Percentiles rank a stretch among this genome's conserved stretches.
phyloP scores from a whole-genome alignment of 306 rosid species.

The Styphnolobium japonicum region DNA sequence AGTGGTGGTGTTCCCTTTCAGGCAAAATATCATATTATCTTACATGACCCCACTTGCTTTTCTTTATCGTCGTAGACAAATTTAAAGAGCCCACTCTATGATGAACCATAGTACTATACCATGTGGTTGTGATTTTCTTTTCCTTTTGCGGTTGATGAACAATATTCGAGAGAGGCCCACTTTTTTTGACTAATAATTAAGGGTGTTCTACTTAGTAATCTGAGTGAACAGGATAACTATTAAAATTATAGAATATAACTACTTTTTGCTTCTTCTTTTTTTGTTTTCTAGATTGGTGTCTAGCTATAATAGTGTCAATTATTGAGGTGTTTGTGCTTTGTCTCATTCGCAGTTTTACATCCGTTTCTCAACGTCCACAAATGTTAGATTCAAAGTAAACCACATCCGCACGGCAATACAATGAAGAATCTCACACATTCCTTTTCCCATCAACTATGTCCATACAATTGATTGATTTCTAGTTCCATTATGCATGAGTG shows the following conservation, averaged over 20 bases:
- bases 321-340: not conserved
- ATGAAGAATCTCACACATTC: not conserved
- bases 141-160: not conserved
- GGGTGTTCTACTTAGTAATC: not conserved
- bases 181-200: not conserved
- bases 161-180: not conserved
- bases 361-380: not conserved
- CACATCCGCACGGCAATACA: constrained; percentile 4
- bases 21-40: not conserved
- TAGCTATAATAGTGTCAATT: not conserved
- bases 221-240: not conserved
- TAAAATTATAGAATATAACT: not conserved
- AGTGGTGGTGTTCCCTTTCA: no score
- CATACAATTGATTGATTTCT: not conserved
- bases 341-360: not conserved
- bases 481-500: not conserved
- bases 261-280: not conserved
- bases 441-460: not conserved
- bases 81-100: not conserved
- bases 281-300: not conserved
- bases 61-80: not conserved
- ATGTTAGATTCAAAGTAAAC: not conserved
- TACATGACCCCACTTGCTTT: not conserved
- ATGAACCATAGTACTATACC: not conserved
- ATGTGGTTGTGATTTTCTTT: not conserved